Evolutionary conservation across 352 stramenopile species (phyloP).

Genomic region (Aphanomyces stellatus): DNA sequence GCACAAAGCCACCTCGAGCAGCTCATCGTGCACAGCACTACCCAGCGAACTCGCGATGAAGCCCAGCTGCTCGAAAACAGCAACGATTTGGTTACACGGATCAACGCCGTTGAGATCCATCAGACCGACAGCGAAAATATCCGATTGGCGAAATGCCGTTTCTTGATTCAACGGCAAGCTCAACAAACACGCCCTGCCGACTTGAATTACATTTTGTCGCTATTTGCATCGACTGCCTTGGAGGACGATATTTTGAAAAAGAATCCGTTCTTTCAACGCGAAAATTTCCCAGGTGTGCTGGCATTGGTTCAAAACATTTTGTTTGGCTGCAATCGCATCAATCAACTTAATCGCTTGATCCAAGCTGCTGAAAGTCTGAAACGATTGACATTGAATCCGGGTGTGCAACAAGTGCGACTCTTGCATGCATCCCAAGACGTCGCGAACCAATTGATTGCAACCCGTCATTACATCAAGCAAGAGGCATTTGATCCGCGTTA

Average conservation of each 20-base stretch:
- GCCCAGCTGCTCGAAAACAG: slow-evolving; percentile 45
- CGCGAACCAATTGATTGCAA: slow-evolving; percentile 59
- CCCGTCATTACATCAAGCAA: slow-evolving; percentile 55
- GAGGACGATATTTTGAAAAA: slow-evolving; percentile 46
- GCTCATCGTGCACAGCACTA: slow-evolving; percentile 43
- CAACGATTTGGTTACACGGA: slow-evolving; percentile 31
- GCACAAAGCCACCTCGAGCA: slow-evolving; percentile 32
- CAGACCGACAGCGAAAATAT: not conserved
- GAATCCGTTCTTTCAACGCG: slow-evolving; percentile 50
- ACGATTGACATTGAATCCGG: not conserved
- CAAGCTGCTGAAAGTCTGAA: slow-evolving; percentile 29
- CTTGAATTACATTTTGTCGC: slow-evolving; percentile 72
- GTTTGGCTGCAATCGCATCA: slow-evolving; percentile 72
- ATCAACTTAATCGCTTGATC: slow-evolving; percentile 74
- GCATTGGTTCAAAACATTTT: slow-evolving; percentile 52
- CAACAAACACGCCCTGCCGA: slow-evolving; percentile 49
- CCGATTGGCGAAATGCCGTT: slow-evolving; percentile 29
- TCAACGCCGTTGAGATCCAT: slow-evolving; percentile 40
- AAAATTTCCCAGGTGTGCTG: slow-evolving; percentile 26
- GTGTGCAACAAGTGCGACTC: slow-evolving; percentile 36
- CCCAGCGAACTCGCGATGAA: slow-evolving; percentile 44
- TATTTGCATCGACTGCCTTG: slow-evolving; percentile 52
- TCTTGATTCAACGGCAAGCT: slow-evolving; percentile 49
- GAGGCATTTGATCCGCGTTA: slow-evolving; percentile 96
- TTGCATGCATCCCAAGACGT: slow-evolving; percentile 77